Conservation (phyloP, 345 rosid species). For the Syzygium aqueum region DNA sequence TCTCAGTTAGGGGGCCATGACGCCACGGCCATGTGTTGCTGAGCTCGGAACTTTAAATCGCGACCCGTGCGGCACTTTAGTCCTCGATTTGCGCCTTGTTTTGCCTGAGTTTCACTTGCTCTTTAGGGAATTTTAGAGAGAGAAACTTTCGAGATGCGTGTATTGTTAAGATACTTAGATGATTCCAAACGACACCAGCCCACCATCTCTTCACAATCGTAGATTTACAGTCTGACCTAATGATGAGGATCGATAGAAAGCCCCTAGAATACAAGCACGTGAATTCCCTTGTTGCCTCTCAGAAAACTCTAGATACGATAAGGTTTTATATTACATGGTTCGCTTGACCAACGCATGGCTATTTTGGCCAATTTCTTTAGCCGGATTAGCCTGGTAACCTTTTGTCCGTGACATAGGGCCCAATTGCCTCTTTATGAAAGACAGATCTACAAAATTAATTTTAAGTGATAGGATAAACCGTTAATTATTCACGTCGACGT, state of each 20-base stretch:
- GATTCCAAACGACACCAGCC: not conserved
- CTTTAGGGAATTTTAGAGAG: not conserved
- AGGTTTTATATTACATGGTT: too few relatives aligned
- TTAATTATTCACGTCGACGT: accelerated
- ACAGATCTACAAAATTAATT: not conserved
- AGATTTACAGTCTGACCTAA: not conserved
- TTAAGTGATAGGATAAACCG: not conserved
- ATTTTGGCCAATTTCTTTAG: not conserved
- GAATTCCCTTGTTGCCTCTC: not conserved
- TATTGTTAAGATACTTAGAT: not conserved
- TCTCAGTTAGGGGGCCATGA: not conserved
- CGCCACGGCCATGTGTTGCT: not conserved
- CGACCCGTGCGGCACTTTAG: not conserved
- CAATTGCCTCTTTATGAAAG: accelerated
- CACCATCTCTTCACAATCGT: not conserved
- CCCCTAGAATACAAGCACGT: not conserved
- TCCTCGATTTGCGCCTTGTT: not conserved
- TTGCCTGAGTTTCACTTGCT: not conserved
- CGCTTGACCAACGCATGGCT: not conserved
- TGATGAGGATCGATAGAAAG: not conserved
- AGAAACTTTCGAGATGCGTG: not conserved
- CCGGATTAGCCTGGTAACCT: not conserved
- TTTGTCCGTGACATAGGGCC: accelerated
- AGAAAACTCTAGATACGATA: not conserved
- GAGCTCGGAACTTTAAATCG: not conserved